Evolutionary conservation across 768 basidiomycete species (phyloP), one percentile per base, ranked within the genome.

Genomic region (Pisolithus orientalis): DNA sequence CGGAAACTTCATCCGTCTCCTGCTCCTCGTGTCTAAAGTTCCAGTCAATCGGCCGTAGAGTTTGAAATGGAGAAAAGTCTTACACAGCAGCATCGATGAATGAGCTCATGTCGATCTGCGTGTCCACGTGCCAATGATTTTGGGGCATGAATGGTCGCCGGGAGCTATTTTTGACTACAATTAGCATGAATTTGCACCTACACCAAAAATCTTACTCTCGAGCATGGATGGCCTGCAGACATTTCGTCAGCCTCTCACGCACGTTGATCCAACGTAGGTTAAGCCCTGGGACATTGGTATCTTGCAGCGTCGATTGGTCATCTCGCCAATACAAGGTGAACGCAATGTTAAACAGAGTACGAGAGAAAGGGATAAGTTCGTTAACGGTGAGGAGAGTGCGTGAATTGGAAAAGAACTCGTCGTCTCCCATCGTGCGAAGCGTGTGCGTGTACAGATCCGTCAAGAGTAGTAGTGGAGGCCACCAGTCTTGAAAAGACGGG

Each of bases 51-150:
- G n/a, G 16, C 42, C 7, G 25, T 5, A 44, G 55, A 43, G 46
- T 38, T 47, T 28, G n/a, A 28, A 34, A 8, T 6, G 17, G 27
- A 39, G 21, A 34, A 24, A 25, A n/a, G 11, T 37, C 86, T 44
- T 68, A 89, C 81, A 93, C 75, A 7, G 89, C 95, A 3, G 94
- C 93, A 53, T 94, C 88, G 9, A 94, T 78, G 65, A 99, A 99
- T 0, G 79, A 77, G 8, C 63, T 62, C 58, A 87, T 69, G 56
- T 88, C 84, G n/a, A 79, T 69, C 37, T 79, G 73, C 27, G 72
- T 71, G 5, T 72, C 80, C 14, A 87, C 78, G 14, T 93, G 78
- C 94, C 94, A 99, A 58, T 94, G 90, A 29, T 84, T 85, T 3
- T 77, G 69, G 0, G 90, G 86, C 31, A 87, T 84, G 70, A 99